Evolutionary conservation across 768 basidiomycete species (phyloP).

Genomic region (Pluteus cervinus): DNA sequence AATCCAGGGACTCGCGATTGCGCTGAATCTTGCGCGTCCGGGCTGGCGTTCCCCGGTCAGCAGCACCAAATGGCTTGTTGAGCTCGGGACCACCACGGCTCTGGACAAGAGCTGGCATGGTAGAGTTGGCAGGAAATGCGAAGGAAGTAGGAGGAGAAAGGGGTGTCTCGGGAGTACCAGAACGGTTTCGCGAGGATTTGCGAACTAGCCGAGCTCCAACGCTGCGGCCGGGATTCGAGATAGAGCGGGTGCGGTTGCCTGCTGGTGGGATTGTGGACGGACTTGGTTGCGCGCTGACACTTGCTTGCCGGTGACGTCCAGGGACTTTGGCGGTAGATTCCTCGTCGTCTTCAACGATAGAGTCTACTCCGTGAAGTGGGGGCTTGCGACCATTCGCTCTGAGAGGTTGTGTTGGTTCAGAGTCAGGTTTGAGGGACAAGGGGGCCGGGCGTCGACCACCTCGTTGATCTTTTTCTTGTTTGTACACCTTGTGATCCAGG

Average conservation of each 20-base stretch:
- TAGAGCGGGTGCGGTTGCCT: conserved; percentile 30
- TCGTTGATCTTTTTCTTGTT: conserved; percentile 63
- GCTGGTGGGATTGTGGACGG: conserved; percentile 23
- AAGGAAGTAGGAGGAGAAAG: conserved; percentile 21
- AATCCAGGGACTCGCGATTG: conserved; percentile 63
- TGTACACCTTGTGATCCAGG: conserved; percentile 48
- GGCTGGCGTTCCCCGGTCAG: conserved; percentile 30
- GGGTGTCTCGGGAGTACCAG: conserved; percentile 22
- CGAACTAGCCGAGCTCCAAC: conserved; percentile 19
- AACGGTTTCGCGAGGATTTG: conserved; percentile 21
- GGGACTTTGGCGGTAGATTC: conserved; percentile 28
- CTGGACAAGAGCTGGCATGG: conserved; percentile 22
- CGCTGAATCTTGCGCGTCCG: conserved; percentile 47
- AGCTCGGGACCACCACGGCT: conserved; percentile 16
- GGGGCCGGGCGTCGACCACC: conserved; percentile 31
- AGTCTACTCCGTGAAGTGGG: conserved; percentile 51
- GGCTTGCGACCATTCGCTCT: conserved; percentile 30
- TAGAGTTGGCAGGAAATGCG: conserved; percentile 16
- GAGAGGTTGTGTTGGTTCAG: conserved; percentile 26
- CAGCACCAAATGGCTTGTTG: conserved; percentile 9
- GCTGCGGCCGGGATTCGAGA: conserved; percentile 35
- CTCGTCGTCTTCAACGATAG: conserved; percentile 66
- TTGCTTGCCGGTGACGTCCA: conserved; percentile 39
- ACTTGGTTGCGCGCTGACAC: conserved; percentile 35
- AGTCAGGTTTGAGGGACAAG: conserved; percentile 27